phyloP scores from a whole-genome alignment of 1,284 basidiomycete species.

The Macrocystidia cucumis region DNA sequence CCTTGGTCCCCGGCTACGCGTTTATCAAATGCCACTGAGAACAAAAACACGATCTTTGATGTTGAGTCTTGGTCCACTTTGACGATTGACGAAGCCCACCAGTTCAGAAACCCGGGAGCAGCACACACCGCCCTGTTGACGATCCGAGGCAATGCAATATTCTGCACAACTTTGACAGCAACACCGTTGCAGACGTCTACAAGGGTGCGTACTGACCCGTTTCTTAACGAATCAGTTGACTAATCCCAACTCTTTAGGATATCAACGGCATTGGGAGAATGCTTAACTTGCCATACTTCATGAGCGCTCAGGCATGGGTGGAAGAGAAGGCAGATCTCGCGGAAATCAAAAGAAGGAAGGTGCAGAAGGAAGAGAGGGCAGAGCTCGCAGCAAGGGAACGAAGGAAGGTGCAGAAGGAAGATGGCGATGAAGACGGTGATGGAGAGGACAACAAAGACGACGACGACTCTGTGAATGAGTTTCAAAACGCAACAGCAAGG shows the following conservation, averaged over 20 bases:
- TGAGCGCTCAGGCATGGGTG: slow-evolving; percentile 8
- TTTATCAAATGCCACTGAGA: too few species aligned
- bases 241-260: slow-evolving; percentile 12
- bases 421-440: slow-evolving; percentile 8
- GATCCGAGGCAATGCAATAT: slow-evolving; percentile 10
- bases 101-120: slow-evolving; percentile 16
- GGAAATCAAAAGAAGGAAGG: too few species aligned
- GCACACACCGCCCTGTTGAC: slow-evolving; percentile 15
- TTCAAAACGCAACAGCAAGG: not conserved
- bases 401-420: slow-evolving; percentile 11
- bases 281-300: slow-evolving; percentile 18
- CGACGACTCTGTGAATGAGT: slow-evolving; percentile 8
- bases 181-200: slow-evolving; percentile 24
- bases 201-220: slow-evolving; percentile 18
- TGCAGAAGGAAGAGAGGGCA: slow-evolving; percentile 12
- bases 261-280: slow-evolving; percentile 18
- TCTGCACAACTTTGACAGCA: slow-evolving; percentile 20
- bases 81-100: slow-evolving; percentile 22
- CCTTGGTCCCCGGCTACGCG: too few species aligned
- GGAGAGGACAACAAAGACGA: slow-evolving; percentile 5
- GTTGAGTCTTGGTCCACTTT: slow-evolving; percentile 14
- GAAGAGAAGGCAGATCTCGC: slow-evolving; percentile 16
- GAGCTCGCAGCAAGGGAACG: slow-evolving; percentile 14
- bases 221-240: not conserved
- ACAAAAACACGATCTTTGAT: slow-evolving; percentile 17